phyloP scores from a whole-genome alignment of 495 filamentous ascomycete genomes.

The Parathielavia hyrcaniae region DNA sequence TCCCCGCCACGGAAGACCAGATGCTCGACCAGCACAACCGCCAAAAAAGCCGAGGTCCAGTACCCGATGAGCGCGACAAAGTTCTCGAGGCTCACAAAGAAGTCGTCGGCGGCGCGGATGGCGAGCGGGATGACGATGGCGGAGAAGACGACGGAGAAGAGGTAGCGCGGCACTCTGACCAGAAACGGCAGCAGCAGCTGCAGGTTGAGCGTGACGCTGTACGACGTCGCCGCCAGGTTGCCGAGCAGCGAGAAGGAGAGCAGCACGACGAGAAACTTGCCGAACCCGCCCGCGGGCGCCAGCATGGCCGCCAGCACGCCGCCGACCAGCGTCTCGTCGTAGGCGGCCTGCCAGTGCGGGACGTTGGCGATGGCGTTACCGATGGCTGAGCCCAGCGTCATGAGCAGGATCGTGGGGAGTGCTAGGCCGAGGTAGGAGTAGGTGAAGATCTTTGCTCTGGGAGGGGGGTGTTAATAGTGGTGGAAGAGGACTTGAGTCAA shows the following conservation, averaged over 20 bases:
- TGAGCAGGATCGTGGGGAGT: slow-evolving; percentile 46
- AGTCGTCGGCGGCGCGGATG: slow-evolving; percentile 45
- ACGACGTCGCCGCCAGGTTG: slow-evolving; percentile 45
- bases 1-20: slow-evolving; percentile 38
- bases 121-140: slow-evolving; percentile 49
- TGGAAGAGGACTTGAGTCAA: slow-evolving; percentile 5
- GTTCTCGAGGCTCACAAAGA: slow-evolving; percentile 49
- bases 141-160: slow-evolving; percentile 47
- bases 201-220: slow-evolving; percentile 52
- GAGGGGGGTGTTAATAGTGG: not conserved
- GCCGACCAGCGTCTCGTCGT: slow-evolving; percentile 42
- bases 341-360: slow-evolving; percentile 43
- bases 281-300: slow-evolving; percentile 47
- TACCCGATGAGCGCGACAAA: slow-evolving; percentile 52
- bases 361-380: slow-evolving; percentile 39
- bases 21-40: slow-evolving; percentile 46
- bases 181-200: slow-evolving; percentile 48
- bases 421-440: slow-evolving; percentile 45
- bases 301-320: slow-evolving; percentile 53
- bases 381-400: slow-evolving; percentile 51
- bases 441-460: slow-evolving; percentile 37
- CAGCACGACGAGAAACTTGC: slow-evolving; percentile 50
- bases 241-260: slow-evolving; percentile 49
- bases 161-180: slow-evolving; percentile 44
- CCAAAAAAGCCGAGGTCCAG: slow-evolving; percentile 51